Evolutionary conservation across 331 rosid species (phyloP).

Genomic region (Cydonia oblonga): DNA sequence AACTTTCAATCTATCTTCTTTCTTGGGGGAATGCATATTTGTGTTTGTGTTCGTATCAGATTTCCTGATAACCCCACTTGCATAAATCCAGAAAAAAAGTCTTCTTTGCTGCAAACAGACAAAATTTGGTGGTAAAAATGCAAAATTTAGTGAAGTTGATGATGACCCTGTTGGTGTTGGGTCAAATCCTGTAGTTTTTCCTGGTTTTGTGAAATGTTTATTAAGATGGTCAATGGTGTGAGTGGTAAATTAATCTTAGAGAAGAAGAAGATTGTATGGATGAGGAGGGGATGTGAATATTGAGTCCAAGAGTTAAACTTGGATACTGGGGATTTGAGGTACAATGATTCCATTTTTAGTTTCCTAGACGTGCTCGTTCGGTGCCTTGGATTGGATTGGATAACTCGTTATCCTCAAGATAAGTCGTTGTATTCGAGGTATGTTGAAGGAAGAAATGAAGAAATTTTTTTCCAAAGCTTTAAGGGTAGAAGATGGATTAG

Average conservation of each 20-base stretch:
- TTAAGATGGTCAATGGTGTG: neutral
- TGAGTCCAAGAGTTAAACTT: conserved; percentile 6
- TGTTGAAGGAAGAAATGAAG: too few relatives aligned
- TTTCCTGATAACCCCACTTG: neutral
- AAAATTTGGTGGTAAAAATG: neutral
- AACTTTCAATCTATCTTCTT: neutral
- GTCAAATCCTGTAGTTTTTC: neutral
- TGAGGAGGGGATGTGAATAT: neutral
- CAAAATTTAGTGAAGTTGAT: too few relatives aligned
- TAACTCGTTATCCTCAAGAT: too few relatives aligned
- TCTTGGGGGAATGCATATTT: neutral
- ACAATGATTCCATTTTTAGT: too few relatives aligned
- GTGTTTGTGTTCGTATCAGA: neutral
- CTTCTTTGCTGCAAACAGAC: neutral
- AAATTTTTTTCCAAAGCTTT: too few relatives aligned
- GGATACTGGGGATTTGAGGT: conserved; percentile 2
- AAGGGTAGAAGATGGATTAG: too few relatives aligned
- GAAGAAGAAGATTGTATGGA: neutral
- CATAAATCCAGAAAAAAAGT: neutral
- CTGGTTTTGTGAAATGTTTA: neutral
- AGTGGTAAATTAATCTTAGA: neutral
- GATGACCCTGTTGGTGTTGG: neutral
- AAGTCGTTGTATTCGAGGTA: too few relatives aligned
- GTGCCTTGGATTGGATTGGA: too few relatives aligned
- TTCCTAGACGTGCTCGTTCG: too few relatives aligned